These are phyloP conservation scores for Xylaria sp. DNA, from an alignment of 2,329 filamentous ascomycete species.

Conservation along the genomic window DNA sequence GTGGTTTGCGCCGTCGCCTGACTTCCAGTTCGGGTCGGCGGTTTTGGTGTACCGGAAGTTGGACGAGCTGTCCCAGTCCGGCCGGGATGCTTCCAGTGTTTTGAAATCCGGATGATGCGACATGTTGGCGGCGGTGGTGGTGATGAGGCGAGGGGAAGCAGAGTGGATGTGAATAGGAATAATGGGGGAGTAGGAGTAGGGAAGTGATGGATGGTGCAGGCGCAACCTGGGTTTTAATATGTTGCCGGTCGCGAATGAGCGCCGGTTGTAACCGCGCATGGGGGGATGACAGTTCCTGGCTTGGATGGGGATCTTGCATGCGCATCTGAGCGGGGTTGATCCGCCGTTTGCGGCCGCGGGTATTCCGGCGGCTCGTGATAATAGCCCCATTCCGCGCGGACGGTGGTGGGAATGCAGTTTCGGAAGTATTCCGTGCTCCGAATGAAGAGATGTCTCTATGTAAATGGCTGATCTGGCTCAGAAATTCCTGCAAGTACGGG, in stretches of 20 bases:
- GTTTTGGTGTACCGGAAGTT: conserved; percentile 57
- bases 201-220: neutral
- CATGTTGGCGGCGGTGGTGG: conserved; percentile 17
- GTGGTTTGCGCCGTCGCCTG: conserved; percentile 60
- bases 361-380: neutral
- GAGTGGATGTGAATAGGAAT: neutral
- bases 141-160: neutral
- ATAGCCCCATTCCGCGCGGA: neutral
- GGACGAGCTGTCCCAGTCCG: conserved; percentile 48
- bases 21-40: conserved; percentile 58
- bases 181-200: neutral
- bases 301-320: neutral
- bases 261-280: neutral
- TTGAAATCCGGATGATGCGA: conserved; percentile 70
- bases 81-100: conserved; percentile 59
- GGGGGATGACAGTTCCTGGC: neutral
- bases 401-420: neutral
- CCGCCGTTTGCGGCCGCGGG: neutral
- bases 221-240: neutral
- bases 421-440: neutral
- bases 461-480: too few species aligned
- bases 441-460: neutral
- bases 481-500: too few species aligned
- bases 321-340: neutral
- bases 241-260: neutral